A percentile compares a stretch with the other conserved stretches of the same genome.
phyloP scores from a whole-genome alignment of 2,329 filamentous ascomycete genomes.

The Colletotrichum orbiculare region DNA sequence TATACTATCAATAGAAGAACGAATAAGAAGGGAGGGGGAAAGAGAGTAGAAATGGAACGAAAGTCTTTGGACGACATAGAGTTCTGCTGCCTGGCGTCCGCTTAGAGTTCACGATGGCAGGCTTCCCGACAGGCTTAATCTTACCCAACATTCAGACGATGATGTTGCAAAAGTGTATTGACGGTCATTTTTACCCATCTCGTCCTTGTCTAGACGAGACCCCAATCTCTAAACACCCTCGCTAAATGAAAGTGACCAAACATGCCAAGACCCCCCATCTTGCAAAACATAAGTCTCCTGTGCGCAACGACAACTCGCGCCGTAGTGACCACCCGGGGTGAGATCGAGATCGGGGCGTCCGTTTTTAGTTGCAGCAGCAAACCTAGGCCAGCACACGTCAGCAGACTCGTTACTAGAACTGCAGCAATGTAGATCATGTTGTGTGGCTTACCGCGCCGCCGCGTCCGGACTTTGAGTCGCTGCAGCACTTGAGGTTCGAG shows the following conservation, averaged over 20 bases:
- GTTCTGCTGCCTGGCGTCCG: no score
- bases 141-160: slow-evolving; percentile 4
- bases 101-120: neutral
- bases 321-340: no score
- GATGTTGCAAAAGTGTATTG: neutral
- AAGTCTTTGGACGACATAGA: no score
- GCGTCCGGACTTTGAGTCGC: slow-evolving; percentile 14
- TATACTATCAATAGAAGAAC: no score
- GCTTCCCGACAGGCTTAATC: slow-evolving; percentile 4
- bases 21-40: no score
- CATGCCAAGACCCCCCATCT: neutral
- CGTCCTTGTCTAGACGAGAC: neutral
- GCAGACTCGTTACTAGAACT: neutral
- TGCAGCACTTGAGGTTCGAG: slow-evolving; percentile 19
- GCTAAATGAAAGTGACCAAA: no score
- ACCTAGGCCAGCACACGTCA: neutral
- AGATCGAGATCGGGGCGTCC: no score
- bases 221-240: neutral
- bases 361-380: slow-evolving; percentile 26
- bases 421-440: no score
- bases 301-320: no score
- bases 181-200: neutral
- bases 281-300: no score
- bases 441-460: neutral
- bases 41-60: neutral